phyloP scores from a whole-genome alignment of 2,329 filamentous ascomycete genomes.

The Talaromyces sp. region DNA sequence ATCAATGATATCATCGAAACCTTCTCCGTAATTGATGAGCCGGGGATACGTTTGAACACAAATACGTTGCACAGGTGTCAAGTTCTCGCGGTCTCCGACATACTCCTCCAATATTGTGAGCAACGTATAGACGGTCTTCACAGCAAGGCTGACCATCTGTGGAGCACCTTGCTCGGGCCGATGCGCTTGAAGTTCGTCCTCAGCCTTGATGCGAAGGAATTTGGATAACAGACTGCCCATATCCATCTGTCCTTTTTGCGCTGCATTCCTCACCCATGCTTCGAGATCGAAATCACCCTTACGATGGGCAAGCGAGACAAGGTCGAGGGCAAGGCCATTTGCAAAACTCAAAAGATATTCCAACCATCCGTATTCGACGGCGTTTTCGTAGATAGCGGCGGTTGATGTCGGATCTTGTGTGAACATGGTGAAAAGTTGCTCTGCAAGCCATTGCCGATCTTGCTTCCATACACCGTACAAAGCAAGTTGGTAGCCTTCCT shows the following conservation, averaged over 20 bases:
- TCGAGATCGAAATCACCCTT: constrained; percentile 76
- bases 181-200: constrained; percentile 73
- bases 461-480: constrained; percentile 89
- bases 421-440: constrained; percentile 74
- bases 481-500: constrained; percentile 80
- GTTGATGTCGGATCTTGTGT: constrained; percentile 67
- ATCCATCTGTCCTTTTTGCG: constrained; percentile 61
- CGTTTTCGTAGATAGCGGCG: constrained; percentile 72
- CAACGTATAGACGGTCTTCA: constrained; percentile 80
- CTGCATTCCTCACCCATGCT: constrained; percentile 73
- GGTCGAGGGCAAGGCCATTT: constrained; percentile 82
- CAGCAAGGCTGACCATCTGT: constrained; percentile 71
- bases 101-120: constrained; percentile 75
- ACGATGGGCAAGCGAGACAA: constrained; percentile 81
- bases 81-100: constrained; percentile 60
- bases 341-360: constrained; percentile 74
- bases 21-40: constrained; percentile 93
- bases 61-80: constrained; percentile 77
- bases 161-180: constrained; percentile 64
- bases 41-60: constrained; percentile 92
- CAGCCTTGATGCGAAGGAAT: constrained; percentile 81
- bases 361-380: constrained; percentile 78
- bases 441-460: constrained; percentile 81
- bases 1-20: constrained; percentile 88
- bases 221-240: constrained; percentile 72